Evolutionary conservation across 108 stramenopile species (phyloP).

Genomic region (Cyclostephanos invisitatus): DNA sequence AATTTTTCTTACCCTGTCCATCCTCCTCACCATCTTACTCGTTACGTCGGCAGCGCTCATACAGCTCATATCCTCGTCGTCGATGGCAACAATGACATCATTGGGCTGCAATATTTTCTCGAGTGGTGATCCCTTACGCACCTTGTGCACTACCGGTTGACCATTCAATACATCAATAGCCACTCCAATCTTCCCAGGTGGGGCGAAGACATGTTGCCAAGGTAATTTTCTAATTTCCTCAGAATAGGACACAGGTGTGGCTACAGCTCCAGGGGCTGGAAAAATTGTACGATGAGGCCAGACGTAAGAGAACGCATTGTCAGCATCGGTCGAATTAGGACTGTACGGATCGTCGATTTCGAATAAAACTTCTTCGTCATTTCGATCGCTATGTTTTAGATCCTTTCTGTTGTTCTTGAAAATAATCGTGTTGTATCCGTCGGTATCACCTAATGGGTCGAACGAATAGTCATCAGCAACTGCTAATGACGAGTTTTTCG

Average conservation of each 20-base stretch:
- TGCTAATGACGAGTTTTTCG: neutral
- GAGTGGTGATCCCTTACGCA: constrained; percentile 47
- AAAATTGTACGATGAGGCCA: constrained; percentile 16
- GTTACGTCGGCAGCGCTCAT: constrained; percentile 55
- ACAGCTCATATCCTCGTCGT: constrained; percentile 49
- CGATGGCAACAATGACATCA: constrained; percentile 47
- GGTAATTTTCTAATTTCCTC: constrained; percentile 12
- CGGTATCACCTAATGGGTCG: constrained; percentile 15
- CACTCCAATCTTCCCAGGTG: constrained; percentile 51
- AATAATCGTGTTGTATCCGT: neutral
- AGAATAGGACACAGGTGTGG: constrained; percentile 2
- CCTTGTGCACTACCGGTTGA: constrained; percentile 48
- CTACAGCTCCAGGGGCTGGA: neutral
- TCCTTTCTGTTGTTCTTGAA: neutral
- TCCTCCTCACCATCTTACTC: constrained; percentile 55
- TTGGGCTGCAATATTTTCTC: constrained; percentile 39
- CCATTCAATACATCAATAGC: constrained; percentile 51
- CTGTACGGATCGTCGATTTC: constrained; percentile 10
- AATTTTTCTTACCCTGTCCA: constrained; percentile 57
- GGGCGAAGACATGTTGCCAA: constrained; percentile 39
- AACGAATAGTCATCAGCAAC: constrained; percentile 41
- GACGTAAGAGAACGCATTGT: constrained; percentile 1
- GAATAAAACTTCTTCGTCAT: neutral
- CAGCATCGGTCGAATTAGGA: constrained; percentile 5
- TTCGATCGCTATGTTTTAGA: neutral